Conservation (phyloP, 495 filamentous ascomycete species). For the Neurospora cerealis region DNA sequence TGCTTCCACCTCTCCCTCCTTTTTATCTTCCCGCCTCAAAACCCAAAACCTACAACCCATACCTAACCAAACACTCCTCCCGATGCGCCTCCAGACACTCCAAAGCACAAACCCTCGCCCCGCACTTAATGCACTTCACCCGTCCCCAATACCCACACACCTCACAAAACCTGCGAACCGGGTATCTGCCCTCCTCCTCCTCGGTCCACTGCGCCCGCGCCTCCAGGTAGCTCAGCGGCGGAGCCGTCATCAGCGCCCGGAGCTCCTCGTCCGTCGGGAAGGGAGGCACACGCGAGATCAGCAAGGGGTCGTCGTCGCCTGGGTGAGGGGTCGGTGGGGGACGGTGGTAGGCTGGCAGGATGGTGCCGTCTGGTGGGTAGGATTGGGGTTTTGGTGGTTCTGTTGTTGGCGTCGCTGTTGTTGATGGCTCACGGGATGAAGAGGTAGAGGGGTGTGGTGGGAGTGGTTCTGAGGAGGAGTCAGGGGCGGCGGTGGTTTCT, state of each 20-base stretch:
- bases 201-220: slow-evolving; percentile 49
- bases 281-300: slow-evolving; percentile 50
- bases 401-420: neutral
- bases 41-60: slow-evolving; percentile 42
- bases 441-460: neutral
- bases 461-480: neutral
- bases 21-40: neutral
- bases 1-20: neutral
- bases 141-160: slow-evolving; percentile 91
- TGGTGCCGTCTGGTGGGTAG: slow-evolving; percentile 21
- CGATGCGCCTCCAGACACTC: slow-evolving; percentile 73
- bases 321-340: slow-evolving; percentile 28
- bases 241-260: slow-evolving; percentile 54
- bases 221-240: slow-evolving; percentile 70
- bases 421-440: neutral
- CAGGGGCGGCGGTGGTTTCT: slow-evolving; percentile 4
- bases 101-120: slow-evolving; percentile 67
- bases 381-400: slow-evolving; percentile 10
- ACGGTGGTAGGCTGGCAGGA: slow-evolving; percentile 21
- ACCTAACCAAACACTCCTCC: slow-evolving; percentile 59
- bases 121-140: slow-evolving; percentile 77
- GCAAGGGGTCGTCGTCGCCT: slow-evolving; percentile 51
- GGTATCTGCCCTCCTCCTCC: slow-evolving; percentile 30
- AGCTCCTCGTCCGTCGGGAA: slow-evolving; percentile 60
- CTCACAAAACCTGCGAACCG: slow-evolving; percentile 69